Evolutionary conservation across 129 eudicot genomes (phyloP), one percentile per base, ranked within the genome.

Genomic region (Tagetes patula): DNA sequence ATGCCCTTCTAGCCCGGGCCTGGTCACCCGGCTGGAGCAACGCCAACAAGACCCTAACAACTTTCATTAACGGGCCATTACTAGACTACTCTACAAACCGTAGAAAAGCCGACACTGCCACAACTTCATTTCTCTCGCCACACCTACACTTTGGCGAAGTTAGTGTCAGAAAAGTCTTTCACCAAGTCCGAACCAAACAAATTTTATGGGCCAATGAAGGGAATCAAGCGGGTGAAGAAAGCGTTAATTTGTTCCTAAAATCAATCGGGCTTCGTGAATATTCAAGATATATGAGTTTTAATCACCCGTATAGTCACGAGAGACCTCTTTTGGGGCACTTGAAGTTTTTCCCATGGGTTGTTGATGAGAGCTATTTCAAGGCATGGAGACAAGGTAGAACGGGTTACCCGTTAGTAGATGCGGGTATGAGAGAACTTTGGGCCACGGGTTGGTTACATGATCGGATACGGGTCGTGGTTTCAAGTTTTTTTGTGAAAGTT

Each of bases 11-110:
- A 36, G 94, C 96, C 46, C 87, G 99, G 8, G 99, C 97, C 77
- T 95, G 99, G 99, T 77, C 99, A 14, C 99, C 97, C 3, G 99
- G 99, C 8, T 95, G 99, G 99, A 90, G 91, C 87, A 90, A 85
- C 58, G 97, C 94, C 36, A 90, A 95, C 69, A 90, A 88, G 87
- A 91, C 99, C 39, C 85, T 91, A 38, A 79, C 95, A 8, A 74
- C 91, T 13, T 95, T 95, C 84, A 80, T 88, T 30, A 91, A 95
- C 10, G 97, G 97, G 37, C 87, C 96, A 34, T 70, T 95, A 53
- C 79, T 88, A 10, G 91, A 91, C 27, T 95, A 95, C 81, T 84
- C 99, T 13, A 83, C 69, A 73, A 91, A 95, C 72, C 88, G 96
- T 50, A 66, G 88, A 48, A 95, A 91, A 80, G 99, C 94, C 3